Base-by-base conservation (phyloP, 2,329 filamentous ascomycete genomes). In the Aspergillus melleus region DNA sequence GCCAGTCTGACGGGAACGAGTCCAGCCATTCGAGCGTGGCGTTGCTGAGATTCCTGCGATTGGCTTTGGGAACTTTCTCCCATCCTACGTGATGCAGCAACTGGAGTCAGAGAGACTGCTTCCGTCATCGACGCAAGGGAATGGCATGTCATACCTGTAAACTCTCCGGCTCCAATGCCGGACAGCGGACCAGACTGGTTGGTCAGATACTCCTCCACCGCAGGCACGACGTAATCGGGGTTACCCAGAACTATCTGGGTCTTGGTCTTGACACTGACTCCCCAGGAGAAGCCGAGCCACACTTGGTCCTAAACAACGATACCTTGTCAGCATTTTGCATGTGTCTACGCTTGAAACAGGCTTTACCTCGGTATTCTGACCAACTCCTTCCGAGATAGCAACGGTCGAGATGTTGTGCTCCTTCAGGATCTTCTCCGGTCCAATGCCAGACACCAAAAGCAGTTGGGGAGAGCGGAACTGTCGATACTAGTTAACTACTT, bases 361-460 rank as follows among this genome's bases (percentile, higher is more conserved):
- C 4, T 10, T 36, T 36, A 36, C 32, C 32, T 36, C 32, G 4
- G 16, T 42, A 12, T 63, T 61, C 46, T 65, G 62, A 3, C 63
- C 63, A 12, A 65, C 63, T 6, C 57, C 55, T 4, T 52, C 57
- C 8, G 22, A 42, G n/a, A 58, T 54, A 10, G 42, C n/a, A 4
- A 65, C 29, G 3, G 55, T 44, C 6, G 44, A 47, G 29, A 65
- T 65, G 1, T 32, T 32, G 12, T 52, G 57, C 2, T 19, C 36
- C 20, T 61, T 8, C 5, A 65, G 55, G 14, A 29, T 55, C 4
- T 24, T 22, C 11, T 10, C 30, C 19, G 61, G 61, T 1, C 62
- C 63, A 30, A 73, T 69, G 0, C 72, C 69, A 50, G 68, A 66
- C 2, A 62, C 55, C 39, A 72, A 58, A 0, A 71, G 65, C 14